A percentile compares a stretch with the other conserved stretches of the same genome.
Evolutionary conservation across 768 basidiomycete genomes (phyloP).

Genomic region (Russula vinacea): DNA sequence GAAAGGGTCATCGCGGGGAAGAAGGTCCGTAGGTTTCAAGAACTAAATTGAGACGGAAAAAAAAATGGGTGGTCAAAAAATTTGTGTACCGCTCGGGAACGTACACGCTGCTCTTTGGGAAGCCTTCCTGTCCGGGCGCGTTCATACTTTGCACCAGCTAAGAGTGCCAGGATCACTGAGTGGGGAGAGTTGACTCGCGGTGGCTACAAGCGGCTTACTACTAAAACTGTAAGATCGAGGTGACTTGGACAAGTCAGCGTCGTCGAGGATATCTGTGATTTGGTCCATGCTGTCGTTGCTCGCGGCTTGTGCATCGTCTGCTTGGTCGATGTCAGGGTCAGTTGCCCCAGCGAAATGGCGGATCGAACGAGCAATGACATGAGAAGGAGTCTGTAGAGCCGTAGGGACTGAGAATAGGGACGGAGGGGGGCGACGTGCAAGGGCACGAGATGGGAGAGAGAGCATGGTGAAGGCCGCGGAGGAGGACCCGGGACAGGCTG

Average conservation of each 20-base stretch:
- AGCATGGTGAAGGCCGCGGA: slow-evolving; percentile 11
- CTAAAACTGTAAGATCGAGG: slow-evolving; percentile 12
- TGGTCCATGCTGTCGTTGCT: not conserved
- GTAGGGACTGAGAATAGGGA: not conserved
- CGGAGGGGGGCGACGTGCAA: not conserved
- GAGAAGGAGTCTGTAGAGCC: not conserved
- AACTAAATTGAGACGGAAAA: slow-evolving; percentile 38
- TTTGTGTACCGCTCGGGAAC: not conserved
- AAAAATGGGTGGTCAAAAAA: slow-evolving; percentile 5
- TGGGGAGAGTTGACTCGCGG: not conserved
- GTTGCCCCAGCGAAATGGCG: not conserved
- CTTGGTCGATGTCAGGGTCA: not conserved
- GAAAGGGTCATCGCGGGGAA: slow-evolving; percentile 34
- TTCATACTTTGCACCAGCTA: slow-evolving; percentile 21
- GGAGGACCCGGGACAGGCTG: slow-evolving; percentile 1
- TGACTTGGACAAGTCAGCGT: not conserved
- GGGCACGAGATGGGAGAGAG: not conserved
- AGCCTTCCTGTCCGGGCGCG: slow-evolving; percentile 23
- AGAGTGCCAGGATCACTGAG: not conserved
- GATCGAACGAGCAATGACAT: slow-evolving; percentile 6
- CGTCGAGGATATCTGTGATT: slow-evolving; percentile 22
- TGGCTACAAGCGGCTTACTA: slow-evolving; percentile 3
- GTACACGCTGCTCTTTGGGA: slow-evolving; percentile 30
- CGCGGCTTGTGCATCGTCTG: not conserved
- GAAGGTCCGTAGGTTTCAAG: slow-evolving; percentile 46